These are phyloP conservation scores for Paecilomyces sp. DNA, from an alignment of 2,329 filamentous ascomycete species.

Conservation along the genomic window DNA sequence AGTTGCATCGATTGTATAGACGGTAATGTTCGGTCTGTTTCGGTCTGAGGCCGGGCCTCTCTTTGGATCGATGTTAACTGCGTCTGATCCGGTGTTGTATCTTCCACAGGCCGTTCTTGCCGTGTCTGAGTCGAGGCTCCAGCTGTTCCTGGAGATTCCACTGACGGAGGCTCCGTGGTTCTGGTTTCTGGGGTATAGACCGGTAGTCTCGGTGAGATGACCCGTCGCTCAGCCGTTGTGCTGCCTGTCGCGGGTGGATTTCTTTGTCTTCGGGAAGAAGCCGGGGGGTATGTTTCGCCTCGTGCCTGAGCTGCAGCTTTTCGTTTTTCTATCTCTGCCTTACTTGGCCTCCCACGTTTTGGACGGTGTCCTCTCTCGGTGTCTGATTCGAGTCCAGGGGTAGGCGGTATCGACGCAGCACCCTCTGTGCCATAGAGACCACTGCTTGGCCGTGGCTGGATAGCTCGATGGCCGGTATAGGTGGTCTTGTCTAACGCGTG, in stretches of 20 bases:
- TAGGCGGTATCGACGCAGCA: conserved; percentile 24
- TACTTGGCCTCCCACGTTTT: conserved; percentile 38
- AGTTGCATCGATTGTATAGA: background rate
- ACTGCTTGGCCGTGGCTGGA: conserved; percentile 31
- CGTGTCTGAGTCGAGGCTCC: background rate
- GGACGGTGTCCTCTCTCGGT: conserved; percentile 24
- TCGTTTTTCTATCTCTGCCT: conserved; percentile 33
- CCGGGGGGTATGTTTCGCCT: conserved; percentile 30
- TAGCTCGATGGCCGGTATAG: conserved; percentile 23
- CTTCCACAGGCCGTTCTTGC: background rate
- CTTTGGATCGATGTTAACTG: background rate
- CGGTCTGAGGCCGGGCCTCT: background rate
- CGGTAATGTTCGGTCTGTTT: background rate
- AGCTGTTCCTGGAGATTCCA: background rate
- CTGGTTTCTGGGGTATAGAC: conserved; percentile 9
- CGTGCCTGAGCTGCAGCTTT: conserved; percentile 30
- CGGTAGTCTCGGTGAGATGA: conserved; percentile 13
- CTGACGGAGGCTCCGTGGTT: conserved; percentile 9
- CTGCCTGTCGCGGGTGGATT: conserved; percentile 19
- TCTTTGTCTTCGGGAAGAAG: conserved; percentile 20
- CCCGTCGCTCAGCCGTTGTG: conserved; percentile 11
- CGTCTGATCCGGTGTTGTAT: background rate
- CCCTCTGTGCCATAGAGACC: conserved; percentile 27
- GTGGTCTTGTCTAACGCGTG: conserved; percentile 21
- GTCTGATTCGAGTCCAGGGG: conserved; percentile 22